Conservation (phyloP, 306 rosid genomes). For the Sphenostylis stenocarpa region DNA sequence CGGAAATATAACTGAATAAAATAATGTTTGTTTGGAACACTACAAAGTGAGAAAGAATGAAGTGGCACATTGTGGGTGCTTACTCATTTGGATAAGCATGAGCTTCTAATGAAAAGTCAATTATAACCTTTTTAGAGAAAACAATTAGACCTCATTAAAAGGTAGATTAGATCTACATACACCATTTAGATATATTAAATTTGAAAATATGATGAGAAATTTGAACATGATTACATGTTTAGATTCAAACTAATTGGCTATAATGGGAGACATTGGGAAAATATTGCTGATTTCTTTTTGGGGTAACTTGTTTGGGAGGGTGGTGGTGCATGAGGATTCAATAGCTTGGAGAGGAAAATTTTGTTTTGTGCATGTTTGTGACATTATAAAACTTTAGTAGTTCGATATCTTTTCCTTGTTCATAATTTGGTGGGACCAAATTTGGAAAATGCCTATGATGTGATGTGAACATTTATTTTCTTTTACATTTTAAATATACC, state of each 20-base stretch:
- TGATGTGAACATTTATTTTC: not conserved
- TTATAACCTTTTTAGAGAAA: constrained; percentile 14
- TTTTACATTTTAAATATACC: not conserved
- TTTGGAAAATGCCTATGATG: not conserved
- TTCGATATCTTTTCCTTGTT: not conserved
- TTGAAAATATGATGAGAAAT: not conserved
- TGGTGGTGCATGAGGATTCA: not conserved
- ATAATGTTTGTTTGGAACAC: not conserved
- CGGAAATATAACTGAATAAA: not conserved
- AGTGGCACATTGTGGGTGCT: constrained; percentile 49
- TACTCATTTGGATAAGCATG: constrained; percentile 57
- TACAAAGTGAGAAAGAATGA: not conserved
- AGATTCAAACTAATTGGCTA: not conserved
- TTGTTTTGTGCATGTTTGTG: not conserved
- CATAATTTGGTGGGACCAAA: not conserved
- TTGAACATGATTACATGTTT: not conserved
- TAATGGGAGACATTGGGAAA: not conserved
- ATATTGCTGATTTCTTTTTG: not conserved
- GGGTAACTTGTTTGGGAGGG: not conserved
- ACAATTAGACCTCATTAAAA: not conserved
- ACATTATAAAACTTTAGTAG: not conserved
- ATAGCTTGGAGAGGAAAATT: not conserved
- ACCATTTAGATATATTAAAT: not conserved
- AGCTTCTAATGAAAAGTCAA: constrained; percentile 35
- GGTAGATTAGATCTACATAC: not conserved